Percentiles rank a stretch among this genome's conserved stretches.
Conservation (phyloP, 192 early-diverging fungal genomes). For the Powellomyces hirtus region DNA sequence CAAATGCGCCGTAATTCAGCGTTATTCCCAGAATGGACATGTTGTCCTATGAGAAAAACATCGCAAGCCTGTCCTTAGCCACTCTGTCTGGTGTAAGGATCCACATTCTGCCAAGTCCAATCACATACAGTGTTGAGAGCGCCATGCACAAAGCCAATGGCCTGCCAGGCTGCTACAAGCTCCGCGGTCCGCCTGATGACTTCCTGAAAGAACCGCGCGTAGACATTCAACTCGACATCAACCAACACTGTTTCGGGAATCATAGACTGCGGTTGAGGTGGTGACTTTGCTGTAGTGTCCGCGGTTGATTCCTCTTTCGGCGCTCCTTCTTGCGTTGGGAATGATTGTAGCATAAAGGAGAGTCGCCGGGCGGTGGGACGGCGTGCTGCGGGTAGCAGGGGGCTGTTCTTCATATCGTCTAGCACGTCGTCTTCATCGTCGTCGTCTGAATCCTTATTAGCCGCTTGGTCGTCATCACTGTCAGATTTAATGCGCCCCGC, state of each 20-base stretch:
- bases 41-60: conserved; percentile 57
- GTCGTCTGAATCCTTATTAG: neutral
- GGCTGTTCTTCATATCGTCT: neutral
- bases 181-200: conserved; percentile 63
- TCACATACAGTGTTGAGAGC: conserved; percentile 34
- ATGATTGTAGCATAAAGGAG: conserved; percentile 1
- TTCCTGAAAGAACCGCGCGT: conserved; percentile 55
- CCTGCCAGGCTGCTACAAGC: conserved; percentile 83
- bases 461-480: neutral
- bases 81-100: too few relatives aligned
- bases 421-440: conserved; percentile 6
- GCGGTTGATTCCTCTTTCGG: neutral
- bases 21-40: conserved; percentile 82
- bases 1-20: conserved; percentile 85
- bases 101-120: too few relatives aligned
- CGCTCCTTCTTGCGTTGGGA: neutral
- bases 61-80: too few relatives aligned
- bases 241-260: neutral
- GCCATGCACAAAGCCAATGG: conserved; percentile 74
- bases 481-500: too few relatives aligned
- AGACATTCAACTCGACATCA: conserved; percentile 42
- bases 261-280: neutral
- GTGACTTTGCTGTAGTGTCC: neutral
- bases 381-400: neutral
- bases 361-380: neutral